A percentile compares a stretch with the other conserved stretches of the same genome.
Evolutionary conservation across 441 rosid species (phyloP).

Genomic region (Pelargonium fulgidum): DNA sequence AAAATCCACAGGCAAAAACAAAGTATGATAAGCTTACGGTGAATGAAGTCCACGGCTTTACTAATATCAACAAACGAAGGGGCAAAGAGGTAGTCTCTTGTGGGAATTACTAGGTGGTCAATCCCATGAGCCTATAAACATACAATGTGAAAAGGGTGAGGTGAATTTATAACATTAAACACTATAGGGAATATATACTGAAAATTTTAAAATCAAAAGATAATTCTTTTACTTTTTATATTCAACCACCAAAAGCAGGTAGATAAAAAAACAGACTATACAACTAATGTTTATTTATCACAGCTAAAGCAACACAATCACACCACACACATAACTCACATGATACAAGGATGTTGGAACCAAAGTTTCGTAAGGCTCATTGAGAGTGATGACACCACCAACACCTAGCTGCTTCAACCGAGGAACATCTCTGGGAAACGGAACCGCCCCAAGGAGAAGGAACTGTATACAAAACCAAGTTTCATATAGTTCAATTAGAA

Average conservation of each 20-base stretch:
- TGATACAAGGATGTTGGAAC: slow-evolving; percentile 57
- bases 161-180: background rate
- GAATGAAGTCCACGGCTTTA: slow-evolving; percentile 69
- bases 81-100: slow-evolving; percentile 79
- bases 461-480: slow-evolving; percentile 29
- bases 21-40: slow-evolving; percentile 35
- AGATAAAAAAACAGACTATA: too few species aligned
- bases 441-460: slow-evolving; percentile 78
- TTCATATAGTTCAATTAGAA: background rate
- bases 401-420: slow-evolving; percentile 61
- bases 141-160: background rate
- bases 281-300: background rate
- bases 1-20: background rate
- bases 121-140: slow-evolving; percentile 53
- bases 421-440: slow-evolving; percentile 70
- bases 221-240: too few species aligned
- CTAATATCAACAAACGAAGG: slow-evolving; percentile 54
- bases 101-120: slow-evolving; percentile 71
- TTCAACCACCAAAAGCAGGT: background rate
- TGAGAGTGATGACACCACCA: slow-evolving; percentile 77
- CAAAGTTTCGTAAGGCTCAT: slow-evolving; percentile 74
- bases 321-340: slow-evolving; percentile 28
- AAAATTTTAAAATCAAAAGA: background rate
- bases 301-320: too few species aligned
- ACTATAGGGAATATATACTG: background rate